Base-by-base conservation (phyloP, 495 filamentous ascomycete species). In the Xylaria sp. region DNA sequence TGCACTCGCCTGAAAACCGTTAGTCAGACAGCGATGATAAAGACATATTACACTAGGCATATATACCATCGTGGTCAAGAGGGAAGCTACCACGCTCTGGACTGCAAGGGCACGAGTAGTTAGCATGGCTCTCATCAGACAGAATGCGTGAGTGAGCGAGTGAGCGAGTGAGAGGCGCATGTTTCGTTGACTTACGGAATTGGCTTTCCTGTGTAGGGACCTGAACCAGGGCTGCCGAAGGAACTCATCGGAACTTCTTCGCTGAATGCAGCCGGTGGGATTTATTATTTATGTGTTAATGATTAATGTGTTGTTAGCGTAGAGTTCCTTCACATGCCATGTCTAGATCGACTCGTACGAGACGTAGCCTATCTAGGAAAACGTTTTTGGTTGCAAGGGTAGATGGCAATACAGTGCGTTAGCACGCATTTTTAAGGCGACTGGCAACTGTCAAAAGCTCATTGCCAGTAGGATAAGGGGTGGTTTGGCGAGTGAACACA, bases 51-150 rank as follows among this genome's bases (percentile, higher is more conserved):
- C 4, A 50, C 31, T 14, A 44, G 3, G 17, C 83, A 77, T 84
- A 95, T 83, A 77, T 84, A 95, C 94, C 95, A 76, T 97, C 94
- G 73, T 97, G 95, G 78, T 99, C 96, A 55, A 99, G 90, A 29
- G 96, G 96, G 76, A 99, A 99, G 79, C 93, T 97, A 55, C 96
- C 96, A 67, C 96, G 92, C 80, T 99, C 93, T 0, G 96, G 96
- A 61, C 94, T 69, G 52, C 29, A 19, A 61, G 15, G 24, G 24
- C 35, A 21, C 29, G 73, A 21, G 43, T 71, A 65, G 62, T 41
- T 61, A 57, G 72, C 55, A 44, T 33, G 33, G 24, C 52, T 58
- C 66, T 35, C 52, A 61, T 48, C 24, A 17, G 66, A 67, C 24
- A 21, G 55, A 55, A 2, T 14, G 53, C 24, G 21, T 53, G 67